phyloP scores from a whole-genome alignment of 108 stramenopile species.

The Nitzschia inconspicua region DNA sequence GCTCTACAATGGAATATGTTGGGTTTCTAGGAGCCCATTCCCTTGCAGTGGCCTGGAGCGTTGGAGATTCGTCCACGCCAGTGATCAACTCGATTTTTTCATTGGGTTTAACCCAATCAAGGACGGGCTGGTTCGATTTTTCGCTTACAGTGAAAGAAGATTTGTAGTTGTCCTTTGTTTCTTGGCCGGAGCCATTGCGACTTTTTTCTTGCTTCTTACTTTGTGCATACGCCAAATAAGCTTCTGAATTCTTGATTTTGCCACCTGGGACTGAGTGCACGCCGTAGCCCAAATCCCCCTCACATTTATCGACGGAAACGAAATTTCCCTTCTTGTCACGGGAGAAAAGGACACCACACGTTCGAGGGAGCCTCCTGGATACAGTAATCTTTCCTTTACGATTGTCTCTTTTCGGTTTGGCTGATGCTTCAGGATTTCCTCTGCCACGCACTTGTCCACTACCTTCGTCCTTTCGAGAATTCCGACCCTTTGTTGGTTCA shows the following conservation, averaged over 20 bases:
- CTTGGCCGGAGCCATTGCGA: not conserved
- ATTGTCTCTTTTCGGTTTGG: constrained; percentile 9
- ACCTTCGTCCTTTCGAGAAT: constrained; percentile 15
- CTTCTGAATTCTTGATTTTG: constrained; percentile 55
- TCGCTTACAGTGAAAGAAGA: constrained; percentile 5
- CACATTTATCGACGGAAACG: constrained; percentile 67
- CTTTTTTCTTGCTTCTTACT: constrained; percentile 25
- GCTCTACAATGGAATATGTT: constrained; percentile 31
- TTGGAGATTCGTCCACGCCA: constrained; percentile 57
- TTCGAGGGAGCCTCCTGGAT: constrained; percentile 54
- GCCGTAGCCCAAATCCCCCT: constrained; percentile 82
- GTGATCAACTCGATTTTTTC: constrained; percentile 64
- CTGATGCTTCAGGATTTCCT: constrained; percentile 3
- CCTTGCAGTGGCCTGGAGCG: constrained; percentile 62
- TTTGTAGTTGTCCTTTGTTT: not conserved
- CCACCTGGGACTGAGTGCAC: constrained; percentile 84
- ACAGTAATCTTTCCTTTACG: constrained; percentile 17
- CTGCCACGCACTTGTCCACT: constrained; percentile 9
- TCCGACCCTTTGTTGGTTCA: constrained; percentile 1
- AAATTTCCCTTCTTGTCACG: constrained; percentile 68
- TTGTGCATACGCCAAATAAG: constrained; percentile 43
- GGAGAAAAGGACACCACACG: constrained; percentile 72
- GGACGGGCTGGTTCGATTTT: constrained; percentile 20
- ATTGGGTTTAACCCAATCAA: constrained; percentile 63
- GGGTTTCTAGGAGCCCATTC: constrained; percentile 78